Percentiles rank a stretch among this genome's conserved stretches.
Evolutionary conservation across 1,284 basidiomycete species (phyloP).

Genomic region (Athelia sp.): DNA sequence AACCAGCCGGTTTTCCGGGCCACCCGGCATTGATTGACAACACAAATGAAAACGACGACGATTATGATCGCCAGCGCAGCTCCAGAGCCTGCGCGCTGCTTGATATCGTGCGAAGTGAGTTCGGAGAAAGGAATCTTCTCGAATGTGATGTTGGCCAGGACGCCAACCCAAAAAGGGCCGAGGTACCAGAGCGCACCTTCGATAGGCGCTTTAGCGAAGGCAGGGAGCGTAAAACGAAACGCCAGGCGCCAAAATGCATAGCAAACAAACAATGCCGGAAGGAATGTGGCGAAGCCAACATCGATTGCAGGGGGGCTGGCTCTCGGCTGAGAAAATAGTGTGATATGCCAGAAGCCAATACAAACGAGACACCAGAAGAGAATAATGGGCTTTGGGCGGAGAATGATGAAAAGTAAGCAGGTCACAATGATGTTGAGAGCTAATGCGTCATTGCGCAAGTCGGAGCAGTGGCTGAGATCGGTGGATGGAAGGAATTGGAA

Average conservation of each 20-base stretch:
- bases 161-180: conserved; percentile 77
- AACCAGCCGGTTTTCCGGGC: conserved; percentile 83
- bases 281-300: conserved; percentile 69
- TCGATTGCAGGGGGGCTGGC: conserved; percentile 65
- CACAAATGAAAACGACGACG: conserved; percentile 53
- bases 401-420: conserved; percentile 62
- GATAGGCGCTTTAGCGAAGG: conserved; percentile 63
- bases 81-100: conserved; percentile 65
- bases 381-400: conserved; percentile 70
- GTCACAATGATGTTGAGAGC: conserved; percentile 69
- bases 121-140: conserved; percentile 72
- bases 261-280: conserved; percentile 74
- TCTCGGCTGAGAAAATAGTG: conserved; percentile 75
- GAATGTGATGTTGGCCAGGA: conserved; percentile 60
- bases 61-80: conserved; percentile 69
- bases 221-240: conserved; percentile 71
- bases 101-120: conserved; percentile 67
- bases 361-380: conserved; percentile 76
- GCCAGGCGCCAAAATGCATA: conserved; percentile 80
- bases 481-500: conserved; percentile 34
- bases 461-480: conserved; percentile 57
- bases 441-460: conserved; percentile 64
- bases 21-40: conserved; percentile 76
- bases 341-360: conserved; percentile 86
- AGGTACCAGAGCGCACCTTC: conserved; percentile 76